Base-by-base conservation (phyloP, 495 filamentous ascomycete species). In the Trichoderma virens region DNA sequence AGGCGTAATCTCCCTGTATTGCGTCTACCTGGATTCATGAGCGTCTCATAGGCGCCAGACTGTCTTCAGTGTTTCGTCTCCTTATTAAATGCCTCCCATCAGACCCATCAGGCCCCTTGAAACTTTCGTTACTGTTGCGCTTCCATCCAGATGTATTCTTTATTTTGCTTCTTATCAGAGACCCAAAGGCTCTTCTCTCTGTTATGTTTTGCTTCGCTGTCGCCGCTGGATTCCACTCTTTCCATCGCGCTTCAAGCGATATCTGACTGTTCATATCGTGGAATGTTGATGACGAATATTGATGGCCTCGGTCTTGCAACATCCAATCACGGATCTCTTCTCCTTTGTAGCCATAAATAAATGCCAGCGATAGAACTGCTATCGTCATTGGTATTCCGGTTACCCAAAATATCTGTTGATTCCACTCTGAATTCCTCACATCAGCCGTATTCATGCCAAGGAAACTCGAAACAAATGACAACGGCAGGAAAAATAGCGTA, bases 381-480 rank as follows among this genome's bases (percentile, higher is more conserved):
- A 76, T 59, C 0, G 75, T 75, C 0, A 79, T 34, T 1, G 78
- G 78, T 0, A 74, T 25, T 5, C 75, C 72, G 16, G 71, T 66
- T 7, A 62, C 66, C 79, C 78, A 81, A 51, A 77, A 80, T 0
- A 79, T 60, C 45, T 64, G 62, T 64, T 80, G 76, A 0, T 43
- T 66, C 7, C n/a, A 28, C 0, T 68, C 47, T 75, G 73, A 77
- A 51, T 76, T 69, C 7, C 78, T 70, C 6, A 80, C 67, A 62
- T 80, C 77, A 13, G 34, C 67, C 0, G 65, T 78, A 66, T 82
- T 82, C 79, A 81, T 82, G 5, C 66, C 66, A 14, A 67, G 47
- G 51, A 62, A 67, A 18, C 47, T 62, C 16, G 63, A 47, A 39
- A 67, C 59, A 41, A 67, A 67, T 28, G 45, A 62, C 28, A 67